Percentiles rank a stretch among this genome's conserved stretches.
Conservation (phyloP, 805 yeast genomes). For the Cyberlindnera maclurae region DNA sequence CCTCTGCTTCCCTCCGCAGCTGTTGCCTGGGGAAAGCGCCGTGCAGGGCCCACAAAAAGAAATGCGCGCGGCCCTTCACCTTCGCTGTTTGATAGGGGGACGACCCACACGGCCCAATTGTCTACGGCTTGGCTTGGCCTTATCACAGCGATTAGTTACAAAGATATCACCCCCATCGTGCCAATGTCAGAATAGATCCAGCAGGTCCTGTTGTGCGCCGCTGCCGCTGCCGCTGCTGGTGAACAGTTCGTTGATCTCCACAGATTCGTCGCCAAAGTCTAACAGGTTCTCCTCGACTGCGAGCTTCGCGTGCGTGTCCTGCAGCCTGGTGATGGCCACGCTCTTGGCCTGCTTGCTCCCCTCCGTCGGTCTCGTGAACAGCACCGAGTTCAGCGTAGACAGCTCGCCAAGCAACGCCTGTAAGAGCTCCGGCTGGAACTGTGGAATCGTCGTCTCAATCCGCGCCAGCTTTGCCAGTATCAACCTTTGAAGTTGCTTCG, state of each 20-base stretch:
- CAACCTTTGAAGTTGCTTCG: conserved; percentile 35
- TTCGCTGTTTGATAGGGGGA: not conserved
- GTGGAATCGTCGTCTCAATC: conserved; percentile 63
- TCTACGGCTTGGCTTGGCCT: too few relatives aligned
- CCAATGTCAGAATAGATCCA: conserved; percentile 19
- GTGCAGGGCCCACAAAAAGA: too few relatives aligned
- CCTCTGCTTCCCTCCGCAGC: too few relatives aligned
- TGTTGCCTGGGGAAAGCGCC: too few relatives aligned
- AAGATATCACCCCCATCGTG: too few relatives aligned
- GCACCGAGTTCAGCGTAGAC: conserved; percentile 81
- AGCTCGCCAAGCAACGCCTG: conserved; percentile 67
- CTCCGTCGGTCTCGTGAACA: conserved; percentile 68
- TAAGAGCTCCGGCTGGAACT: conserved; percentile 61
- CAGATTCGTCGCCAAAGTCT: conserved; percentile 67
- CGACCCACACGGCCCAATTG: too few relatives aligned
- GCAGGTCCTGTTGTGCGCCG: conserved; percentile 10
- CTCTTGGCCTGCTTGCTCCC: conserved; percentile 29
- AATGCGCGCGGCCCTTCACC: too few relatives aligned
- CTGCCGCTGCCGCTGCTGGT: not conserved
- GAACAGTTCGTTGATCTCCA: conserved; percentile 15
- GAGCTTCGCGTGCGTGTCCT: conserved; percentile 74
- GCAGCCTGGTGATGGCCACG: conserved; percentile 49
- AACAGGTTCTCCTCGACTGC: conserved; percentile 79
- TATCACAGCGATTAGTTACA: too few relatives aligned
- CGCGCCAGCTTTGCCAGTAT: conserved; percentile 61